These are phyloP conservation scores for Biancaea sappan DNA, from an alignment of 306 rosid genomes.

Conservation along the genomic window DNA sequence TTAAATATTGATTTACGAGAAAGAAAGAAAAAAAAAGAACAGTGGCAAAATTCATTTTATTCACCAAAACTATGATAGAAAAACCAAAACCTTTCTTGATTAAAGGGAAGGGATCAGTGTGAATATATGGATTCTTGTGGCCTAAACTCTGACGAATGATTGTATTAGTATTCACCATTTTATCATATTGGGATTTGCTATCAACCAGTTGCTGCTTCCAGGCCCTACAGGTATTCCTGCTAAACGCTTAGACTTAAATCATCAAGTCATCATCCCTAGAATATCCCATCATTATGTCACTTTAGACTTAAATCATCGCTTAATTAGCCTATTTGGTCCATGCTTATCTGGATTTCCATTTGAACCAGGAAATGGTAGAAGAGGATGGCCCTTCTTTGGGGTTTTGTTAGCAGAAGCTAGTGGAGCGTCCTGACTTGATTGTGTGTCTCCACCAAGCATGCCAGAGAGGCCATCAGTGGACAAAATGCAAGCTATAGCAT, in stretches of 20 bases:
- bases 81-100: neutral
- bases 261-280: neutral
- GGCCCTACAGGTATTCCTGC: constrained; percentile 6
- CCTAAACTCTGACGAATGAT: constrained; percentile 10
- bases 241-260: neutral
- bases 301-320: constrained; percentile 22
- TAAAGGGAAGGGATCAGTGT: neutral
- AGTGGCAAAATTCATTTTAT: too few relatives aligned
- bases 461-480: constrained; percentile 71
- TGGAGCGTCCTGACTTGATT: constrained; percentile 41
- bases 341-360: neutral
- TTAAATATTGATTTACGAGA: neutral
- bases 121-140: neutral
- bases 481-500: constrained; percentile 63
- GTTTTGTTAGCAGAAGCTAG: too few relatives aligned
- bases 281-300: constrained; percentile 29
- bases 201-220: constrained; percentile 19
- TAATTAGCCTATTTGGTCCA: neutral
- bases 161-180: constrained; percentile 23
- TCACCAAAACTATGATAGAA: too few relatives aligned
- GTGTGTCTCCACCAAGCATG: too few relatives aligned
- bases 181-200: constrained; percentile 15
- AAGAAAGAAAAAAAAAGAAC: too few relatives aligned
- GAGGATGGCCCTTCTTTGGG: neutral
- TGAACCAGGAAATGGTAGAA: neutral